These are phyloP conservation scores for Carex myosuroides DNA, from an alignment of 176 grass and related monocot species.

Conservation along the genomic window DNA sequence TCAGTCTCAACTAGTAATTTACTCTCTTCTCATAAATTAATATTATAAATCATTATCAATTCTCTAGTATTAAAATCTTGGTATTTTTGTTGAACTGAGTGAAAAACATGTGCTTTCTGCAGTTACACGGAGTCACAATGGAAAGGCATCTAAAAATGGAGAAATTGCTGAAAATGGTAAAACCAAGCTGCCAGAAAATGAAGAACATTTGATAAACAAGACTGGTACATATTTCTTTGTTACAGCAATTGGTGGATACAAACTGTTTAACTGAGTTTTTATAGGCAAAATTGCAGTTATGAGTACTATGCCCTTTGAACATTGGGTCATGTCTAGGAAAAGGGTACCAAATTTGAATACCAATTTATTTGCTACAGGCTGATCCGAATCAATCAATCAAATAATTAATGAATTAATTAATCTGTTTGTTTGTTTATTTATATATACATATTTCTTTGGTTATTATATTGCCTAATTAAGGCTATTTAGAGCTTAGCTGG, in stretches of 20 bases:
- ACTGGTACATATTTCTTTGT: slow-evolving; percentile 6
- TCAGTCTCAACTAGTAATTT: slow-evolving; percentile 51
- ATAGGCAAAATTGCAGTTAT: not conserved
- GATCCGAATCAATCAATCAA: slow-evolving; percentile 2
- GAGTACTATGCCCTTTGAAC: not conserved
- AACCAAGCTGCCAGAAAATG: slow-evolving; percentile 14
- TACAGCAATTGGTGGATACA: not conserved
- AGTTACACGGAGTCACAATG: slow-evolving; percentile 61
- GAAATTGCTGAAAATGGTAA: slow-evolving; percentile 31
- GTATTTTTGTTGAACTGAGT: not conserved
- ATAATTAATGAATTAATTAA: not conserved
- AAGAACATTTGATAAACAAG: slow-evolving; percentile 5
- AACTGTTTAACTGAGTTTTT: not conserved
- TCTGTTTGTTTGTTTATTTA: not conserved
- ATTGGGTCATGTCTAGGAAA: not conserved
- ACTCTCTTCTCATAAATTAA: slow-evolving; percentile 20
- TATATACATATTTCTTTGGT: not conserved
- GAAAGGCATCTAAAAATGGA: slow-evolving; percentile 50
- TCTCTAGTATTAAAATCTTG: not conserved
- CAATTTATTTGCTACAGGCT: not conserved
- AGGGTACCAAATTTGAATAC: not conserved
- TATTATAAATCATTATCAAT: not conserved
- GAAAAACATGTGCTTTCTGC: slow-evolving; percentile 20
- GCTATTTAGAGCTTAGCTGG: not conserved
- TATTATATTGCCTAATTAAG: not conserved